Evolutionary conservation across 305 asterid genomes (phyloP).

Genomic region (Rubia tinctorum): DNA sequence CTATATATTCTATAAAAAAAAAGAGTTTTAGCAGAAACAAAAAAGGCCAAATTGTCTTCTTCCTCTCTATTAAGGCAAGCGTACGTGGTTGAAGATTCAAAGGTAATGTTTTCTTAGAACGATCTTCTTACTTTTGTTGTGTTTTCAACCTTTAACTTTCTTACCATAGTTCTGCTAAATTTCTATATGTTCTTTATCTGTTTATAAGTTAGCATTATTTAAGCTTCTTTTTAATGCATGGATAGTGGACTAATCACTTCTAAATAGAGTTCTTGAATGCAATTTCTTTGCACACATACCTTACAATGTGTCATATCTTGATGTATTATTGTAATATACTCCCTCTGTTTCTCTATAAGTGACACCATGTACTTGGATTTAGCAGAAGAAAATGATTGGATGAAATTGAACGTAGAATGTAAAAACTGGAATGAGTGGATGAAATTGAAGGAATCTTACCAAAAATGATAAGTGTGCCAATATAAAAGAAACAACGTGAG

Average conservation of each 20-base stretch:
- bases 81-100: background rate
- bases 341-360: too few species aligned
- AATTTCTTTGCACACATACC: background rate
- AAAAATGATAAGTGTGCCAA: too few species aligned
- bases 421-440: too few species aligned
- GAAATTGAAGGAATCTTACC: too few species aligned
- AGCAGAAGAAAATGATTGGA: too few species aligned
- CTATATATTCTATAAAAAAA: conserved; percentile 2
- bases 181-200: conserved; percentile 1
- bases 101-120: conserved; percentile 19
- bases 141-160: background rate
- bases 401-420: too few species aligned
- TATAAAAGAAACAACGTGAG: too few species aligned
- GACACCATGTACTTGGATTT: too few species aligned
- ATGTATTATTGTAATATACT: too few species aligned
- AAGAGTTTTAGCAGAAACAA: background rate
- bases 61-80: conserved; percentile 13
- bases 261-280: background rate
- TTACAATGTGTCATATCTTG: too few species aligned
- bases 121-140: background rate
- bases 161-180: background rate
- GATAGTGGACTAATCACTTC: background rate
- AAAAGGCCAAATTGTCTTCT: background rate
- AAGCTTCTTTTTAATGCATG: background rate
- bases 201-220: background rate